These are phyloP conservation scores for Oryza glaberrima DNA, from an alignment of 176 grass and related monocot species.

Conservation along the genomic window DNA sequence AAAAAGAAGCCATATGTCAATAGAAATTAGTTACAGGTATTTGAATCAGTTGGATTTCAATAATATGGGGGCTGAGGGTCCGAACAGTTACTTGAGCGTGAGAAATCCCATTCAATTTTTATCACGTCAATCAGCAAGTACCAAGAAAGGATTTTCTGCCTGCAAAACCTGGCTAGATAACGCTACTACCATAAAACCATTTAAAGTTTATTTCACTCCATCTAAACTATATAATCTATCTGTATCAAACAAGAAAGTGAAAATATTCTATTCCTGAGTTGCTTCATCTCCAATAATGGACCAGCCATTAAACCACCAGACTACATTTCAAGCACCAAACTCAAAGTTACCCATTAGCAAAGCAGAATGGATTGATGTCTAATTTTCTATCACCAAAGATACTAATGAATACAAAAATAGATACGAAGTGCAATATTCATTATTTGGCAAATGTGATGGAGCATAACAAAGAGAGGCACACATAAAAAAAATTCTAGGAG, in stretches of 20 bases:
- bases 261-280: not conserved
- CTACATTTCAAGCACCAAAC: not conserved
- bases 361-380: not conserved
- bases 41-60: not conserved
- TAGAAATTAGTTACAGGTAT: not conserved
- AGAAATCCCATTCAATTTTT: not conserved
- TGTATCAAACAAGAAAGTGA: not conserved
- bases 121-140: not conserved
- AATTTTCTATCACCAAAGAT: not conserved
- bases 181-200: not conserved
- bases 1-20: not conserved
- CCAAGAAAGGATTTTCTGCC: not conserved
- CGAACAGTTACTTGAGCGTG: not conserved
- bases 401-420: not conserved
- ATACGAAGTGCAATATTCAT: not conserved
- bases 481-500: not conserved
- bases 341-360: not conserved
- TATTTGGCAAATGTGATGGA: not conserved
- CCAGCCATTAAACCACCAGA: not conserved
- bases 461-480: not conserved
- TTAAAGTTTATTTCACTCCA: conserved; percentile 4
- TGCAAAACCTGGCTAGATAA: not conserved
- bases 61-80: not conserved
- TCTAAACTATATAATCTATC: not conserved
- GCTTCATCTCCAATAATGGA: conserved; percentile 6